Percentiles rank a stretch among this genome's conserved stretches.
These are phyloP conservation scores for Plenodomus lindquistii DNA, from an alignment of 2,329 filamentous ascomycete genomes.

Conservation along the genomic window DNA sequence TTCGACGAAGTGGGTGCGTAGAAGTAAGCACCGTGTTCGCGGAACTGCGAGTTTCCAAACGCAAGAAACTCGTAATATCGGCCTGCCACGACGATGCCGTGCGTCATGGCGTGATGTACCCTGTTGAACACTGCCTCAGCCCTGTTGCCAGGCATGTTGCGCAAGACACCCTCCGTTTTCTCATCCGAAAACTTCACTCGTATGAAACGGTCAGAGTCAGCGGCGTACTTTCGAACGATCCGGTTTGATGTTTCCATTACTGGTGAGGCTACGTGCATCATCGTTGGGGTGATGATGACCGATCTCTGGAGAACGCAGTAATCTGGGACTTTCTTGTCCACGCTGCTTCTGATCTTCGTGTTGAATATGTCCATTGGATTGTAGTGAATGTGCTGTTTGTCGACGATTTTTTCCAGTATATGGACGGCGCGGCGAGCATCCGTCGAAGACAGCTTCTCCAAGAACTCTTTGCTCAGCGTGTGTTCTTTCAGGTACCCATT, in stretches of 20 bases:
- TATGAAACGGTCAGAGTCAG: constrained; percentile 77
- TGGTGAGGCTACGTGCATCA: constrained; percentile 76
- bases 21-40: constrained; percentile 91
- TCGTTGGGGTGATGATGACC: constrained; percentile 80
- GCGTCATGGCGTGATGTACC: constrained; percentile 69
- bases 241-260: constrained; percentile 86
- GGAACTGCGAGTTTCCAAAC: constrained; percentile 92
- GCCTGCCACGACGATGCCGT: constrained; percentile 82
- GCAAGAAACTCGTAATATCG: constrained; percentile 87
- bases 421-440: constrained; percentile 60
- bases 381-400: constrained; percentile 63
- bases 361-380: constrained; percentile 76
- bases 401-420: constrained; percentile 74
- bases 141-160: constrained; percentile 34
- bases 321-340: constrained; percentile 58
- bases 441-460: constrained; percentile 62
- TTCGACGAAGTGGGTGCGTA: constrained; percentile 73
- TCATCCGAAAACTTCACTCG: constrained; percentile 91
- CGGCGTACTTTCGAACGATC: constrained; percentile 72
- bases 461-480: constrained; percentile 69
- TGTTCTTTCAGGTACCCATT: constrained; percentile 76
- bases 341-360: constrained; percentile 36
- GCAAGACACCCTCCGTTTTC: constrained; percentile 53
- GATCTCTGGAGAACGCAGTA: constrained; percentile 79
- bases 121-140: constrained; percentile 69